Percentiles rank a stretch among this genome's conserved stretches.
These are phyloP conservation scores for Ashbya aceris DNA, from an alignment of 1,139 yeast species.

Conservation along the genomic window DNA sequence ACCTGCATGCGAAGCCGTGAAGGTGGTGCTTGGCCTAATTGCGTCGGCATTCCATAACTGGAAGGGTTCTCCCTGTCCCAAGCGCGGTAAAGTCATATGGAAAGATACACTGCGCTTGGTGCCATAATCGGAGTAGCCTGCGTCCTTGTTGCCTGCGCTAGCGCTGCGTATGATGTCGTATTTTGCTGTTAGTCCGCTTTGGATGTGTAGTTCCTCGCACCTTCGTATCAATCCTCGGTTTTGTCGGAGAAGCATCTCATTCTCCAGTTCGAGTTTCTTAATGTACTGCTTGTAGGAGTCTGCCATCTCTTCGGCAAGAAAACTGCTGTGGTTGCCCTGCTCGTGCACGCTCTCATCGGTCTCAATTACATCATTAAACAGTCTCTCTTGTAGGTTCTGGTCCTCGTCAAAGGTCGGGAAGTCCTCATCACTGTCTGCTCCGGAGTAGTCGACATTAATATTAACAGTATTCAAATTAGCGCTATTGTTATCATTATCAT, in stretches of 20 bases:
- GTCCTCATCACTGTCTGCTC: neutral
- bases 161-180: neutral
- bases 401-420: neutral
- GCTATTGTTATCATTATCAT: neutral
- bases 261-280: neutral
- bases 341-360: neutral
- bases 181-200: neutral
- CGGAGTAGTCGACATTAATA: neutral
- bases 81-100: neutral
- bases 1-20: neutral
- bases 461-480: neutral
- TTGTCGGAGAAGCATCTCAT: constrained; percentile 1
- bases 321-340: neutral
- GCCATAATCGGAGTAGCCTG: neutral
- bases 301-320: neutral
- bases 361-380: neutral
- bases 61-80: neutral
- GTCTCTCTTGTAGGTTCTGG: neutral
- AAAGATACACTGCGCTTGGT: neutral
- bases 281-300: neutral
- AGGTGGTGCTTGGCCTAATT: neutral
- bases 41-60: neutral
- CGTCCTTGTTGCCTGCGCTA: neutral
- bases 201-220: too few relatives aligned
- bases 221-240: constrained; percentile 3